Conservation (phyloP, 345 rosid species). For the Salix suchowensis region DNA sequence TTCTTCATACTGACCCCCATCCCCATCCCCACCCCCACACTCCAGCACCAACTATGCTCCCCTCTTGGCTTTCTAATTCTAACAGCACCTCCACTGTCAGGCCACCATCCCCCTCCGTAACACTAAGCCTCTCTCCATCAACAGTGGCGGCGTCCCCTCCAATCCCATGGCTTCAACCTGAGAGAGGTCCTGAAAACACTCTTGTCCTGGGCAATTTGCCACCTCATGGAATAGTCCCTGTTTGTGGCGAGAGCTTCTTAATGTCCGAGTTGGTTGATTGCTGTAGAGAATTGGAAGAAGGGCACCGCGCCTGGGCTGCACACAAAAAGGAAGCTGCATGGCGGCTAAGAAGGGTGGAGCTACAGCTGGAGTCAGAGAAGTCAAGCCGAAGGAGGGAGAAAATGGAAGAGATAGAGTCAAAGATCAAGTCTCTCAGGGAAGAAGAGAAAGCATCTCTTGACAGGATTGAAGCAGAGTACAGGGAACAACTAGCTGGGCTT, state of each 20-base stretch:
- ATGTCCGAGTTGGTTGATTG: conserved; percentile 75
- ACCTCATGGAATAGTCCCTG: conserved; percentile 35
- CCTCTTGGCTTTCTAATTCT: conserved; percentile 85
- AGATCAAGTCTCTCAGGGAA: conserved; percentile 82
- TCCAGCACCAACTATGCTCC: conserved; percentile 52
- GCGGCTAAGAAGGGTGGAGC: conserved; percentile 85
- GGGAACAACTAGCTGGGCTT: conserved; percentile 65
- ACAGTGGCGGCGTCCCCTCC: conserved; percentile 62
- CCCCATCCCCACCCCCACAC: conserved; percentile 6
- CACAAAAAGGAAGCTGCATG: conserved; percentile 94
- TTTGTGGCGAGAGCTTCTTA: conserved; percentile 51
- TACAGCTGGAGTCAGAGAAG: conserved; percentile 94
- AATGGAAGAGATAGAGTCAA: conserved; percentile 78
- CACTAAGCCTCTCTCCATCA: conserved; percentile 75
- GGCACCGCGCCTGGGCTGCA: conserved; percentile 70
- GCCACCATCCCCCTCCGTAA: conserved; percentile 77
- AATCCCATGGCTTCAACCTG: conserved; percentile 85
- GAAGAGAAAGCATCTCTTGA: conserved; percentile 73
- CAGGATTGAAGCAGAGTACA: conserved; percentile 75
- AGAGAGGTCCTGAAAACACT: conserved; percentile 44
- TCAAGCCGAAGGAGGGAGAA: conserved; percentile 69
- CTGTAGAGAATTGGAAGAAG: conserved; percentile 91
- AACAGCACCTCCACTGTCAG: conserved; percentile 45
- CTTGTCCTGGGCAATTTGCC: conserved; percentile 48
- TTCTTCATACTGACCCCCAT: conserved; percentile 48